Evolutionary conservation across 352 stramenopile genomes (phyloP).

Genomic region (Phytophthora pisi): DNA sequence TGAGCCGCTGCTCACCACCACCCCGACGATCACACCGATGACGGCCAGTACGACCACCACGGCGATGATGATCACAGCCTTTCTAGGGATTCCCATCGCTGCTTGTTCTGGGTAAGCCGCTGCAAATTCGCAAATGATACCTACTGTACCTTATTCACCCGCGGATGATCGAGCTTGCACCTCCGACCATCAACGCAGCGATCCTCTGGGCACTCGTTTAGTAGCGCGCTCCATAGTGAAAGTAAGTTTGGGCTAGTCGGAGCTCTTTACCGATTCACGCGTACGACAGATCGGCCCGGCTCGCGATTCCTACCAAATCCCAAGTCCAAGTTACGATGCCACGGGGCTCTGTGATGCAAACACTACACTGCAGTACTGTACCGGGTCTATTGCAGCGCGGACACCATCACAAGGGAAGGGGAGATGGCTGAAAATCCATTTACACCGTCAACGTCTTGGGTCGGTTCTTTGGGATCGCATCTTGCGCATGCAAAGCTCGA

Average conservation of each 20-base stretch:
- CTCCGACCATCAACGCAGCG: conserved; percentile 1
- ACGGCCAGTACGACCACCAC: conserved; percentile 49
- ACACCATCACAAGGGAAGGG: no score
- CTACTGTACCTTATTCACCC: not conserved
- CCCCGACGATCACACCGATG: conserved; percentile 42
- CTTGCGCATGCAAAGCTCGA: no score
- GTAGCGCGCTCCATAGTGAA: conserved; percentile 16
- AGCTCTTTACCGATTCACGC: conserved; percentile 11
- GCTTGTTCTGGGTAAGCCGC: not conserved
- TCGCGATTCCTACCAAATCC: conserved; percentile 15
- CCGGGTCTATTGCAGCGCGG: no score
- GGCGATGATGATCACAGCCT: conserved; percentile 41
- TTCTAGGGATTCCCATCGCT: conserved; percentile 23
- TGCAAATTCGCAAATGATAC: conserved; percentile 27
- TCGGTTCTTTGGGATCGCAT: no score
- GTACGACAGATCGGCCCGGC: conserved; percentile 11
- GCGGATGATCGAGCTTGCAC: conserved; percentile 6
- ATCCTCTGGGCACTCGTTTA: conserved; percentile 17
- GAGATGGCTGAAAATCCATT: no score
- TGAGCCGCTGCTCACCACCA: conserved; percentile 33
- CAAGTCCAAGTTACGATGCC: no score
- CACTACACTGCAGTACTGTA: no score
- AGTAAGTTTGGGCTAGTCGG: conserved; percentile 13
- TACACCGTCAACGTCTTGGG: no score
- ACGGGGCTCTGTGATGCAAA: no score